A percentile compares a stretch with the other conserved stretches of the same genome.
Evolutionary conservation across 129 eudicot genomes (phyloP).

Genomic region (Chrysanthemum lavandulifolium): DNA sequence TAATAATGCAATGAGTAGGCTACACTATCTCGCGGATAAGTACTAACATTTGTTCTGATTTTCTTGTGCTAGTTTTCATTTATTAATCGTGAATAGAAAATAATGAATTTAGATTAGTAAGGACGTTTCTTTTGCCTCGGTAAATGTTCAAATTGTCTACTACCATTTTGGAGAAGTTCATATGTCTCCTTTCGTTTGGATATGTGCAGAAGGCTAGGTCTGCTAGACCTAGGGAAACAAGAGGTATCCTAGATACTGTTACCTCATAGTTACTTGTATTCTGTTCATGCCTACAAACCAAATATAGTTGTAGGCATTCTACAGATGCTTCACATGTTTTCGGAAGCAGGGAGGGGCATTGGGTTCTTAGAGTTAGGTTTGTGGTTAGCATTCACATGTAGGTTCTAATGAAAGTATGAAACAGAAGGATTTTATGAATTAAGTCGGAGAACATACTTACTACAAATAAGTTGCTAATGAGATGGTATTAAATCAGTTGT

Average conservation of each 20-base stretch:
- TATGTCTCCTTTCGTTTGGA: background rate
- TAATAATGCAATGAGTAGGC: too few species aligned
- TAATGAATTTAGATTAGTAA: background rate
- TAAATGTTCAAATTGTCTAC: background rate
- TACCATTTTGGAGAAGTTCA: background rate
- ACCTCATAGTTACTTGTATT: background rate
- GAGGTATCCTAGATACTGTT: background rate
- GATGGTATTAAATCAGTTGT: background rate
- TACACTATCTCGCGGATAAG: too few species aligned
- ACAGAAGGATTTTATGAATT: background rate
- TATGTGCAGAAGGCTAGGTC: background rate
- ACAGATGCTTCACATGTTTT: background rate
- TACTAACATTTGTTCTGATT: background rate
- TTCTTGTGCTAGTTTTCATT: background rate
- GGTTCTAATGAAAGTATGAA: background rate
- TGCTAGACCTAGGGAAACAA: background rate
- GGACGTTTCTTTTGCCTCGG: background rate
- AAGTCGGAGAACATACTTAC: background rate
- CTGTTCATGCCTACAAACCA: background rate
- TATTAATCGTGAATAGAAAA: background rate
- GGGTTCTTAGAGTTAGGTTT: conserved; percentile 1
- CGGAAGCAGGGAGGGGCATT: conserved; percentile 3
- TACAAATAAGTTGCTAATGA: background rate
- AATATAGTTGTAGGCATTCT: background rate
- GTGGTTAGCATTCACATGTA: background rate